A percentile compares a stretch with the other conserved stretches of the same genome.
These are phyloP conservation scores for Tetracladium marchalianum DNA, from an alignment of 495 filamentous ascomycete genomes.

Conservation along the genomic window DNA sequence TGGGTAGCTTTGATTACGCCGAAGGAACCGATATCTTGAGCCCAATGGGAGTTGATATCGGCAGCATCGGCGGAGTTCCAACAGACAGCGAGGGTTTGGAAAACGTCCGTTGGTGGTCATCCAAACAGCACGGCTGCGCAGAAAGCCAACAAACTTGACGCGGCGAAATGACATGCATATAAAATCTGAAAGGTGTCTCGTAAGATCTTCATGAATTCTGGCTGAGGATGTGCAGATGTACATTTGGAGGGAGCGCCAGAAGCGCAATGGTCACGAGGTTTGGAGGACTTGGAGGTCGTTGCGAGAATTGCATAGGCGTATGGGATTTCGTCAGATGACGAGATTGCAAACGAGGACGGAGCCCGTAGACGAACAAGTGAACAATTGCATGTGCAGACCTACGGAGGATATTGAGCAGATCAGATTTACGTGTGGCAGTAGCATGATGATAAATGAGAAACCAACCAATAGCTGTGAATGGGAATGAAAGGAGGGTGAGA, in stretches of 20 bases:
- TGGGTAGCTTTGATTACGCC: conserved; percentile 97
- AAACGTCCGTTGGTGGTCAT: conserved; percentile 82
- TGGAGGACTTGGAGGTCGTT: conserved; percentile 17
- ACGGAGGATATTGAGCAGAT: conserved; percentile 23
- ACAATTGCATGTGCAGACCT: conserved; percentile 49
- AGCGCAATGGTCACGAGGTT: conserved; percentile 42
- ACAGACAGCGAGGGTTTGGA: conserved; percentile 70
- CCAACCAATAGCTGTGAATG: conserved; percentile 10
- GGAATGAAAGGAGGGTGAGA: conserved; percentile 8
- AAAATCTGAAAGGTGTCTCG: conserved; percentile 85
- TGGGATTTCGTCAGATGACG: conserved; percentile 42
- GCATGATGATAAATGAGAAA: conserved; percentile 35
- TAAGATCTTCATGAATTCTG: conserved; percentile 71
- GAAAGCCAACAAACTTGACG: conserved; percentile 68
- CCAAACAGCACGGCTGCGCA: conserved; percentile 68
- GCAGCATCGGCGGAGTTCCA: conserved; percentile 75
- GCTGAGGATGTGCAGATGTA: conserved; percentile 73
- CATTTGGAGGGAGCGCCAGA: conserved; percentile 68
- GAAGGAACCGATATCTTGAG: conserved; percentile 86
- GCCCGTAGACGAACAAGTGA: conserved; percentile 72
- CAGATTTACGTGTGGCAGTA: conserved; percentile 51
- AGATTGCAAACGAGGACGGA: conserved; percentile 35
- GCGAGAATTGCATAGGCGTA: conserved; percentile 18
- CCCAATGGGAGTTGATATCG: conserved; percentile 90
- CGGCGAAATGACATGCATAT: conserved; percentile 88